Conservation (phyloP, 345 rosid species). For the Conringia planisiliqua region DNA sequence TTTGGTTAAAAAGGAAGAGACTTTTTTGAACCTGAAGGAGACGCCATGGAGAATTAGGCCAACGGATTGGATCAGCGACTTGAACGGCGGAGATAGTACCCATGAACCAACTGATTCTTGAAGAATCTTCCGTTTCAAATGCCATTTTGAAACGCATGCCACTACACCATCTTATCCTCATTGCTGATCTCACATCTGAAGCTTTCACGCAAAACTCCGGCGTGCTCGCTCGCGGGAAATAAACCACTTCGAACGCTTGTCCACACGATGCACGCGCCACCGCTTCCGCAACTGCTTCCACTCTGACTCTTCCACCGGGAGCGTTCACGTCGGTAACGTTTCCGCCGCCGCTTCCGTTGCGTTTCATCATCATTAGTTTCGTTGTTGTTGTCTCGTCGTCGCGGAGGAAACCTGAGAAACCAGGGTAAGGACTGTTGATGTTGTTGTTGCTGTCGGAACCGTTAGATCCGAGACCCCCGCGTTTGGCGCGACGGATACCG, state of each 20-base stretch:
- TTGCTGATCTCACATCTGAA: constrained; percentile 53
- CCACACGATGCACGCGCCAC: constrained; percentile 61
- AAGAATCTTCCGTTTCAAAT: constrained; percentile 89
- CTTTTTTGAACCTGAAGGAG: constrained; percentile 56
- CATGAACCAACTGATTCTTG: constrained; percentile 94
- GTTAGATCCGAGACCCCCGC: constrained; percentile 42
- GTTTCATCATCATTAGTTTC: constrained; percentile 34
- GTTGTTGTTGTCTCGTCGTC: constrained; percentile 40
- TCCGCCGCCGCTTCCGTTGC: background rate
- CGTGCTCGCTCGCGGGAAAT: constrained; percentile 74
- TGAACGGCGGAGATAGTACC: constrained; percentile 89
- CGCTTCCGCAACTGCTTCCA: constrained; percentile 74
- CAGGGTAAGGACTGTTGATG: constrained; percentile 32
- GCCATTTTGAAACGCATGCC: constrained; percentile 99
- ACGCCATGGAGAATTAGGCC: constrained; percentile 96
- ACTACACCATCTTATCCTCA: constrained; percentile 75
- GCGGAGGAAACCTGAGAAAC: constrained; percentile 57
- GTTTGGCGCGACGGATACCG: constrained; percentile 79
- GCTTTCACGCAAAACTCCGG: constrained; percentile 87
- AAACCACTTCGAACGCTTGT: constrained; percentile 70
- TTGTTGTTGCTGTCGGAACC: background rate
- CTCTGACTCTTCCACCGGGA: constrained; percentile 43
- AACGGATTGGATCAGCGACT: constrained; percentile 74
- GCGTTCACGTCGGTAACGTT: constrained; percentile 29
- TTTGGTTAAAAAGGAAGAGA: background rate